Percentiles rank a stretch among this genome's conserved stretches.
phyloP scores from a whole-genome alignment of 257 asterid species.

The Penstemon eatonii region DNA sequence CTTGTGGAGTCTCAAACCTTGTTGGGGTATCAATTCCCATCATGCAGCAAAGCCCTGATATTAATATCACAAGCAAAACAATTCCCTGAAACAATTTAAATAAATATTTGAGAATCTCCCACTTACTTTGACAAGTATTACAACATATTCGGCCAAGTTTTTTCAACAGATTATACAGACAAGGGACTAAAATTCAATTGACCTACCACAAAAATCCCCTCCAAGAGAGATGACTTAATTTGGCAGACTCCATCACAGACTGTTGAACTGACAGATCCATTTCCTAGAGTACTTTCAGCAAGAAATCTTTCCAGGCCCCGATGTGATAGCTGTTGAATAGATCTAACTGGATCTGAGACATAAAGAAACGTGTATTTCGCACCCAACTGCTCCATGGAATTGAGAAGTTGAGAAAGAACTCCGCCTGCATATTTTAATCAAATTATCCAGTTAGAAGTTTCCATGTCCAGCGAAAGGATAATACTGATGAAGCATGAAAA shows the following conservation, averaged over 20 bases:
- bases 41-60: slow-evolving; percentile 99
- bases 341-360: slow-evolving; percentile 74
- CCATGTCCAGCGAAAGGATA: slow-evolving; percentile 19
- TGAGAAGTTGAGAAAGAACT: slow-evolving; percentile 65
- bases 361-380: slow-evolving; percentile 71
- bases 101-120: not conserved
- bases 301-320: slow-evolving; percentile 74
- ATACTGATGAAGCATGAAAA: slow-evolving; percentile 9
- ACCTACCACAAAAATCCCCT: slow-evolving; percentile 89
- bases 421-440: slow-evolving; percentile 55
- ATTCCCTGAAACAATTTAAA: slow-evolving; percentile 61
- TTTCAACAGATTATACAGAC: slow-evolving; percentile 19
- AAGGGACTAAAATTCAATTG: not conserved
- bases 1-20: slow-evolving; percentile 88
- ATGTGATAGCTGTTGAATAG: slow-evolving; percentile 44
- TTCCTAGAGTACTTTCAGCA: slow-evolving; percentile 69
- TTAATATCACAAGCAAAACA: slow-evolving; percentile 79
- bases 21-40: slow-evolving; percentile 97
- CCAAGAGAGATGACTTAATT: slow-evolving; percentile 87
- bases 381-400: slow-evolving; percentile 61
- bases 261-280: slow-evolving; percentile 45
- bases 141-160: slow-evolving; percentile 3
- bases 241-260: slow-evolving; percentile 89
- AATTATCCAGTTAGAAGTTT: slow-evolving; percentile 24
- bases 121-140: not conserved